Conservation (phyloP, 1,284 basidiomycete species). For the Rugosomyces carneus region DNA sequence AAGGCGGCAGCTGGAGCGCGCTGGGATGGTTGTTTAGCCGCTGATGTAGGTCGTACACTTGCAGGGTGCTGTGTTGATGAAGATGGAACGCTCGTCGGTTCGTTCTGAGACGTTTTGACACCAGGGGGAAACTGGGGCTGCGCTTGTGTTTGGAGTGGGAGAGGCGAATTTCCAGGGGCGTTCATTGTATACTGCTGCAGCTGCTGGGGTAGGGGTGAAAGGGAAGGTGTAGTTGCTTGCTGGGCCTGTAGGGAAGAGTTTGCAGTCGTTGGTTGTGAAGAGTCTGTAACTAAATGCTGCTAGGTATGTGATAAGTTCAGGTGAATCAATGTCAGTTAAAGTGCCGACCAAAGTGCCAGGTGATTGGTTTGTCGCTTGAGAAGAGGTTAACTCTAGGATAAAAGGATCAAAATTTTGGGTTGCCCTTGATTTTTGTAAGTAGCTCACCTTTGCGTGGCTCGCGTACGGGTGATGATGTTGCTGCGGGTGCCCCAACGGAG, state of each 20-base stretch:
- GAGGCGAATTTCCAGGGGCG: constrained; percentile 24
- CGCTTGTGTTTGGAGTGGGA: constrained; percentile 22
- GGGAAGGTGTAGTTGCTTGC: constrained; percentile 29
- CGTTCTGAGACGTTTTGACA: constrained; percentile 43
- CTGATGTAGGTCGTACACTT: constrained; percentile 37
- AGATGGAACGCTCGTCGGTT: constrained; percentile 30
- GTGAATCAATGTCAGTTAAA: background rate
- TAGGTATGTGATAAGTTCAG: constrained; percentile 7
- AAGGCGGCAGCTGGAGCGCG: constrained; percentile 41
- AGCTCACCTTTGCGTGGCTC: constrained; percentile 38
- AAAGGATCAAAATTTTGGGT: constrained; percentile 2
- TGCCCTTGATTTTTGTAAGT: constrained; percentile 7
- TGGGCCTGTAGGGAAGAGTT: constrained; percentile 27
- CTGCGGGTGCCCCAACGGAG: constrained; percentile 45
- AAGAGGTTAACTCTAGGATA: constrained; percentile 31
- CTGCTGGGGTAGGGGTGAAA: constrained; percentile 60
- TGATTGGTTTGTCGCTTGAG: constrained; percentile 31
- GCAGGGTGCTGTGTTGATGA: constrained; percentile 27
- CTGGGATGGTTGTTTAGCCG: constrained; percentile 34
- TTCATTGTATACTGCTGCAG: constrained; percentile 41
- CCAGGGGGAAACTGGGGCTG: constrained; percentile 63
- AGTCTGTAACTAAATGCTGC: constrained; percentile 23
- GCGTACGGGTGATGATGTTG: constrained; percentile 53
- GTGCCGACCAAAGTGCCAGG: constrained; percentile 27
- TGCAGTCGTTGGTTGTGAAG: constrained; percentile 24